Evolutionary conservation across 2,329 filamentous ascomycete species (phyloP).

Genomic region (Ophiosphaerella herpotricha): DNA sequence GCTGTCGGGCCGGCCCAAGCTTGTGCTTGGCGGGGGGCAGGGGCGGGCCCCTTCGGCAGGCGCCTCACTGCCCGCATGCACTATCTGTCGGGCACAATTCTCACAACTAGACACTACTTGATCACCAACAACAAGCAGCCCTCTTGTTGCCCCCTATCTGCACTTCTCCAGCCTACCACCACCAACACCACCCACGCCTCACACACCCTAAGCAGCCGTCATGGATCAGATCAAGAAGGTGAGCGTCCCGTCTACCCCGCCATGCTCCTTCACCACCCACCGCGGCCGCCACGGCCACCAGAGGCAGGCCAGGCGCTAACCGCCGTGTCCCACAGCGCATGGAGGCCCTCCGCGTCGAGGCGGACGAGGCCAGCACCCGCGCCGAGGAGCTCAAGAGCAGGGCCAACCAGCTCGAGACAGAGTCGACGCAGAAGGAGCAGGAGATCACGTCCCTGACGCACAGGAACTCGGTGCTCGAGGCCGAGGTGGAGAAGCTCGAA

Average conservation of each 20-base stretch:
- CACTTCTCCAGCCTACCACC: conserved; percentile 5
- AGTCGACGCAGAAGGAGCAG: conserved; percentile 95
- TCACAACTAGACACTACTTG: conserved; percentile 16
- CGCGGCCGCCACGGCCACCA: not conserved
- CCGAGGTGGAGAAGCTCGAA: conserved; percentile 93
- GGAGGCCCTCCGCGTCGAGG: conserved; percentile 91
- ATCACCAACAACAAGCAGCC: not conserved
- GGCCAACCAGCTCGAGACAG: conserved; percentile 90
- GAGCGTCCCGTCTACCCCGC: conserved; percentile 54
- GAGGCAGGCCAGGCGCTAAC: conserved; percentile 35
- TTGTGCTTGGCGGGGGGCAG: conserved; percentile 16
- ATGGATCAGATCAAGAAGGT: conserved; percentile 95
- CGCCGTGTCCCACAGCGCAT: conserved; percentile 70
- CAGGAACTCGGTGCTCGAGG: conserved; percentile 90
- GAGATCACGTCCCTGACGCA: conserved; percentile 95
- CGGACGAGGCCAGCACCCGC: conserved; percentile 80
- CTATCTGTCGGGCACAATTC: conserved; percentile 28
- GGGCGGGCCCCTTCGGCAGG: conserved; percentile 21
- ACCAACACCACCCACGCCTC: conserved; percentile 3
- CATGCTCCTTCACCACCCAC: conserved; percentile 20
- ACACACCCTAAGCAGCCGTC: conserved; percentile 23
- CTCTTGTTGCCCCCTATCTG: conserved; percentile 2
- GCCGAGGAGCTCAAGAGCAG: conserved; percentile 85
- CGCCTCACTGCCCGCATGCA: conserved; percentile 33
- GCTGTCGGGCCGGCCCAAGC: not conserved